Conservation (phyloP, 164 flowering plant species). For the Euptelea pleiosperma region DNA sequence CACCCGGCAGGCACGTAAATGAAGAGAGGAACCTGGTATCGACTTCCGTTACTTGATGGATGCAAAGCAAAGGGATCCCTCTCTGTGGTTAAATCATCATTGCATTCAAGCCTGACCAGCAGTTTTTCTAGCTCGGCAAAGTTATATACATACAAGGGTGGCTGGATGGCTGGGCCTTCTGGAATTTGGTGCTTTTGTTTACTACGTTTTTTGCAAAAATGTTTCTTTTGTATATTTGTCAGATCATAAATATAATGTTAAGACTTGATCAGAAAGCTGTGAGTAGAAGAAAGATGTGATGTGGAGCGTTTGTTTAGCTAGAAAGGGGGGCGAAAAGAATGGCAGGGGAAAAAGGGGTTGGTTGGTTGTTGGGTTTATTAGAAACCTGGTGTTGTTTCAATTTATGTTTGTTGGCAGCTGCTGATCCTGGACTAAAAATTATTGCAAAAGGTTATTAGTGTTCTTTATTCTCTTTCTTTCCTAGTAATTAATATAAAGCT, state of each 20-base stretch:
- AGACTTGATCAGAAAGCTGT: conserved; percentile 15
- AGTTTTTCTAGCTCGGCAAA: conserved; percentile 6
- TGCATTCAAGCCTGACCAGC: not conserved
- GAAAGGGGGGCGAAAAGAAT: conserved; percentile 5
- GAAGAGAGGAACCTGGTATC: conserved; percentile 4
- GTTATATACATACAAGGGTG: conserved; percentile 7
- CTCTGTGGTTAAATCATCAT: conserved; percentile 7
- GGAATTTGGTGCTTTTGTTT: conserved; percentile 9
- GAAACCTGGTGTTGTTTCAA: conserved; percentile 9
- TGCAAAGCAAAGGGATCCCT: conserved; percentile 8
- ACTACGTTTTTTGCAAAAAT: conserved; percentile 10
- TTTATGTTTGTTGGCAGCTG: conserved; percentile 5
- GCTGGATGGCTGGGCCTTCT: conserved; percentile 11
- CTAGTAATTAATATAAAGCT: conserved; percentile 1
- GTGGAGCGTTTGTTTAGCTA: not conserved
- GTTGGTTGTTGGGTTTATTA: conserved; percentile 9
- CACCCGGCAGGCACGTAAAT: conserved; percentile 39
- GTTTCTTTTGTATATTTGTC: conserved; percentile 19
- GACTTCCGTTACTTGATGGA: conserved; percentile 15
- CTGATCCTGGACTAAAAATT: not conserved
- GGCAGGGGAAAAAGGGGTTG: conserved; percentile 8
- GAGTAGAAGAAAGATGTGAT: conserved; percentile 10
- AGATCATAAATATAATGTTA: conserved; percentile 17
- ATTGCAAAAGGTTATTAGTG: not conserved
- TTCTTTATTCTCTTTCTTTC: not conserved